A percentile compares a stretch with the other conserved stretches of the same genome.
Evolutionary conservation across 768 basidiomycete genomes (phyloP).

Genomic region (Phaffia tasmanica): DNA sequence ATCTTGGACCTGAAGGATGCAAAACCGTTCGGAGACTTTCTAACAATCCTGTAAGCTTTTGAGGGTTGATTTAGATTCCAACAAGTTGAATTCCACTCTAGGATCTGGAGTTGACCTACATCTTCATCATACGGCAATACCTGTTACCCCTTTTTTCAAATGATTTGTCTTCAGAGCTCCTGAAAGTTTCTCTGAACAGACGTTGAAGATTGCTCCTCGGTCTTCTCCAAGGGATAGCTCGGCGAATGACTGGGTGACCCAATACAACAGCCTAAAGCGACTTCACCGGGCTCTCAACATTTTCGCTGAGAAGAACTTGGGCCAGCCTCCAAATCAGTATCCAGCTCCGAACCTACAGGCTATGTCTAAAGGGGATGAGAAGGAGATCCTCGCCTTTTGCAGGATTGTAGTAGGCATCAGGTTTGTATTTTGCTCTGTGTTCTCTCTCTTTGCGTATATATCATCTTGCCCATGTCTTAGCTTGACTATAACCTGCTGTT

Average conservation of each 20-base stretch:
- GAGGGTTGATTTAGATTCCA: too few relatives aligned
- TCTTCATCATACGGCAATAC: too few relatives aligned
- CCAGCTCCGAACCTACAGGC: slow-evolving; percentile 81
- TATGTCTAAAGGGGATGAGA: slow-evolving; percentile 59
- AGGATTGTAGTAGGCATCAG: slow-evolving; percentile 68
- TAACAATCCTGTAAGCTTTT: too few relatives aligned
- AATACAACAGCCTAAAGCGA: slow-evolving; percentile 70
- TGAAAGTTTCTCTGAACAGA: too few relatives aligned
- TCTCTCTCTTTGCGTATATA: not conserved
- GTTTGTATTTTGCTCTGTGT: slow-evolving; percentile 7
- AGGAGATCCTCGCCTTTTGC: slow-evolving; percentile 62
- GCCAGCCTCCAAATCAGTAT: slow-evolving; percentile 39
- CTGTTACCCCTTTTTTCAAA: too few relatives aligned
- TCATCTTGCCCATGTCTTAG: not conserved
- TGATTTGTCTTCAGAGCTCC: too few relatives aligned
- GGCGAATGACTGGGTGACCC: slow-evolving; percentile 80
- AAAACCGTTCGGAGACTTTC: too few relatives aligned
- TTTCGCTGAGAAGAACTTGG: slow-evolving; percentile 49
- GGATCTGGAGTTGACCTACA: too few relatives aligned
- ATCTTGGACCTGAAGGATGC: too few relatives aligned
- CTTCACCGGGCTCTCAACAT: slow-evolving; percentile 80
- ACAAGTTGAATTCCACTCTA: too few relatives aligned
- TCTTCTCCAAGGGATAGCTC: slow-evolving; percentile 41
- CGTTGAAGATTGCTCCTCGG: slow-evolving; percentile 30
- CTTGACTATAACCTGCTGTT: slow-evolving; percentile 44